Percentiles rank a stretch among this genome's conserved stretches.
Evolutionary conservation across 129 eudicot genomes (phyloP).

Genomic region (Scalesia atractyloides): DNA sequence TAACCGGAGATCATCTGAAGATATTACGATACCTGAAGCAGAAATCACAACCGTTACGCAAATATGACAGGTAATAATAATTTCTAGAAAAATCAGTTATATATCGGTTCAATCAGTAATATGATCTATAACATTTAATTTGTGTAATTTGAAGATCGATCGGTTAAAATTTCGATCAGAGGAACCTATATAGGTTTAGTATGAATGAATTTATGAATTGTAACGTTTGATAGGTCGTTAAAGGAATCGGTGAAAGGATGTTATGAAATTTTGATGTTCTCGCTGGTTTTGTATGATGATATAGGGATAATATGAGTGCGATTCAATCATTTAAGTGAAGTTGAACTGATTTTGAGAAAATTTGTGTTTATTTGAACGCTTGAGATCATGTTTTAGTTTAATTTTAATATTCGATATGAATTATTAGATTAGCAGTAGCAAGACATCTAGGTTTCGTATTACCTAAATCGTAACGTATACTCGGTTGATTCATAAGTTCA

Average conservation of each 20-base stretch:
- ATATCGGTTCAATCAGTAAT: neutral
- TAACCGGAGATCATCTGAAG: neutral
- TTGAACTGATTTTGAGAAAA: constrained; percentile 1
- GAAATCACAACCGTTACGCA: too few relatives aligned
- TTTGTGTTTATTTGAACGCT: neutral
- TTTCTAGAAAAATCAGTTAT: neutral
- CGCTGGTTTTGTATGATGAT: neutral
- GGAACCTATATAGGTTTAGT: constrained; percentile 4
- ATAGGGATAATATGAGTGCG: constrained; percentile 1
- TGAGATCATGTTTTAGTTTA: neutral
- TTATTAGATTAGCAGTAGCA: neutral
- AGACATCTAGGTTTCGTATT: neutral
- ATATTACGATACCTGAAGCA: constrained; percentile 5
- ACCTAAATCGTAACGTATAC: neutral
- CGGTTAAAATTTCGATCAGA: neutral
- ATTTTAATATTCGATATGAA: neutral
- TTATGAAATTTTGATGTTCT: neutral
- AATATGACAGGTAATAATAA: constrained; percentile 34
- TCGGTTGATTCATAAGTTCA: neutral
- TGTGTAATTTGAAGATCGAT: constrained; percentile 16
- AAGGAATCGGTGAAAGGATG: neutral
- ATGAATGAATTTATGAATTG: neutral
- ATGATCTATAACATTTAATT: neutral
- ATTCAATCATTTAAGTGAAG: constrained; percentile 3
- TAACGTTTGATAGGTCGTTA: neutral